phyloP scores from a whole-genome alignment of 306 rosid species.

The Sophora flavescens region DNA sequence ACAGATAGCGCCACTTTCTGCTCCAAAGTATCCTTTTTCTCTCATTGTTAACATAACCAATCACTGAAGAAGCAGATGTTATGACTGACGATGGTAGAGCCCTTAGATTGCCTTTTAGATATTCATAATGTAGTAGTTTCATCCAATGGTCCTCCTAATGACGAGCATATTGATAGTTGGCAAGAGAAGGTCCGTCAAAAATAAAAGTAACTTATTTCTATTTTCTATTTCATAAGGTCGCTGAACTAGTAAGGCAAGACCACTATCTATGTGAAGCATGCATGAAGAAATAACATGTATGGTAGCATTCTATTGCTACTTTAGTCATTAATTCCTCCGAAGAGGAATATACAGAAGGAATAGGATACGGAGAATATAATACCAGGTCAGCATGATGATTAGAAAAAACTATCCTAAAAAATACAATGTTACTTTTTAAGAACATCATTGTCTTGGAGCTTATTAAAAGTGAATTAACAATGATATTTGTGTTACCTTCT shows the following conservation, averaged over 20 bases:
- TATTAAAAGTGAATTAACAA: constrained; percentile 17
- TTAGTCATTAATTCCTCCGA: not conserved
- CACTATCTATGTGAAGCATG: not conserved
- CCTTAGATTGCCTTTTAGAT: too few species aligned
- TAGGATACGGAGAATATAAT: not conserved
- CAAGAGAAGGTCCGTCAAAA: too few species aligned
- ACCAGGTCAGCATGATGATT: not conserved
- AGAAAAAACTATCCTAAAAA: constrained; percentile 21
- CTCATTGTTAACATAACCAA: too few species aligned
- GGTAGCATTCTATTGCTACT: constrained; percentile 1
- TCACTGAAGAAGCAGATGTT: too few species aligned
- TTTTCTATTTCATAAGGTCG: not conserved
- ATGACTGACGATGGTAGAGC: too few species aligned
- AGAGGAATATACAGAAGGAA: constrained; percentile 7
- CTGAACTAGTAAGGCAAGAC: not conserved
- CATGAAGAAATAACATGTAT: not conserved
- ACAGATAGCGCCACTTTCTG: too few species aligned
- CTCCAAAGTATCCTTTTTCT: too few species aligned
- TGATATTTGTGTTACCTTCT: constrained; percentile 18
- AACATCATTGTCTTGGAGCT: not conserved
- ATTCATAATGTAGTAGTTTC: too few species aligned
- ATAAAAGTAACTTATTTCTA: not conserved
- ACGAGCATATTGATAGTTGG: too few species aligned
- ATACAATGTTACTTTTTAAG: not conserved
- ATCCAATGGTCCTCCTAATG: too few species aligned